Evolutionary conservation across 2,329 filamentous ascomycete species (phyloP), one percentile per base, ranked within the genome.

Genomic region (Pezicula radicicola): DNA sequence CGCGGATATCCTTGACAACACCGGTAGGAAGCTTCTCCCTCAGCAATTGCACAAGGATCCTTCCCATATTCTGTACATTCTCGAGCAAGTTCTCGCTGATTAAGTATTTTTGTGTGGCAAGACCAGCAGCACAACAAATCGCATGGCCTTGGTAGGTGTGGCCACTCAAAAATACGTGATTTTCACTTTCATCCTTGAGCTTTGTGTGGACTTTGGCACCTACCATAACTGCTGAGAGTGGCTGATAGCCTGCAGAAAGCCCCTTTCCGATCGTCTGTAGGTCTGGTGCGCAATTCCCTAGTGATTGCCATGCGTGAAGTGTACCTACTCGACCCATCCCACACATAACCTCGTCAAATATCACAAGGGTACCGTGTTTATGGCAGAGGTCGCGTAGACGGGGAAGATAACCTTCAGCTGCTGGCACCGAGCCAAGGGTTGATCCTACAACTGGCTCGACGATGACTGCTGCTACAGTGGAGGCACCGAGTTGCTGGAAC

Each of bases 331-430:
- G 68, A 18, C 77, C 77, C 65, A 74, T 72, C 6, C 77, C 77
- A 50, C 72, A 77, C 79, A 85, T 84, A 51, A 85, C 72, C 61
- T 91, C 47, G 61, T 92, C 89, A 0, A 91, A 68, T 39, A 91
- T 84, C 8, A 92, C 71, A 0, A 92, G 76, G 0, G 84, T 80
- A 0, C 85, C 87, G 60, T 91, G 75, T 53, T 79, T 79, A 46
- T 84, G 76, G 64, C 88, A 91, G 1, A 92, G 71, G 2, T 70
- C 69, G 57, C 78, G 78, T 64, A 91, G 79, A 1, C 83, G 85
- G 36, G 73, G 68, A 49, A 91, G 82, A 58, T 92, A 92, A 0
- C 85, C 86, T 0, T 72, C 68, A 0, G 83, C 74, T 0, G 85
- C 72, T 0, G 83, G 76, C 0, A 88, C 81, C 57, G 83, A 88